A percentile compares a stretch with the other conserved stretches of the same genome.
Evolutionary conservation across 129 eudicot species (phyloP).

Genomic region (Sambucus nigra): DNA sequence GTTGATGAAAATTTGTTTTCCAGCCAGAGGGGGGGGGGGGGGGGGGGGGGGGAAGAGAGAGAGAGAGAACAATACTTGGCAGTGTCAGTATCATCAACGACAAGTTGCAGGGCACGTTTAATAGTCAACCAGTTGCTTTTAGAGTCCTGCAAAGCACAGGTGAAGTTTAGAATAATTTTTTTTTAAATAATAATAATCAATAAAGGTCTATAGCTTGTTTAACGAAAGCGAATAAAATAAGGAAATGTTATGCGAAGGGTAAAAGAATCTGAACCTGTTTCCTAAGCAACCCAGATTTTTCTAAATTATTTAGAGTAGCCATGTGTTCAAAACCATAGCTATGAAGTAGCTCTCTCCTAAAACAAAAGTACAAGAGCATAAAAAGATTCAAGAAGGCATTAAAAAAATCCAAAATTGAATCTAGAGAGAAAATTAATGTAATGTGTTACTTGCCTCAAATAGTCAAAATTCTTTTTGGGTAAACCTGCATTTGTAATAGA

Average conservation of each 20-base stretch:
- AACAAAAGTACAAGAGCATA: conserved; percentile 14
- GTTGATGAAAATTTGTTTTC: no score
- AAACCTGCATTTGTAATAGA: conserved; percentile 86
- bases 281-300: conserved; percentile 77
- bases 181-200: neutral
- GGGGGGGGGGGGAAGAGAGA: no score
- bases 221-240: neutral
- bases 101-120: conserved; percentile 80
- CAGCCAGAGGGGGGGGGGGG: no score
- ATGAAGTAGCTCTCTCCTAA: conserved; percentile 94
- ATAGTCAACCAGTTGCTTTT: conserved; percentile 79
- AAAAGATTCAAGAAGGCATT: conserved; percentile 4
- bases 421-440: neutral
- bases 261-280: conserved; percentile 48
- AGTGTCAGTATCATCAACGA: conserved; percentile 86
- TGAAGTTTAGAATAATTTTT: neutral
- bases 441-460: conserved; percentile 51
- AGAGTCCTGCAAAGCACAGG: conserved; percentile 46
- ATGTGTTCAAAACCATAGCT: conserved; percentile 98
- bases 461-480: conserved; percentile 75
- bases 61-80: conserved; percentile 56
- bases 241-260: neutral
- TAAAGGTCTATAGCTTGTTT: neutral
- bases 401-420: neutral
- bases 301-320: conserved; percentile 76